Evolutionary conservation across 2,329 filamentous ascomycete genomes (phyloP).

Genomic region (Nannizzia gypsea): DNA sequence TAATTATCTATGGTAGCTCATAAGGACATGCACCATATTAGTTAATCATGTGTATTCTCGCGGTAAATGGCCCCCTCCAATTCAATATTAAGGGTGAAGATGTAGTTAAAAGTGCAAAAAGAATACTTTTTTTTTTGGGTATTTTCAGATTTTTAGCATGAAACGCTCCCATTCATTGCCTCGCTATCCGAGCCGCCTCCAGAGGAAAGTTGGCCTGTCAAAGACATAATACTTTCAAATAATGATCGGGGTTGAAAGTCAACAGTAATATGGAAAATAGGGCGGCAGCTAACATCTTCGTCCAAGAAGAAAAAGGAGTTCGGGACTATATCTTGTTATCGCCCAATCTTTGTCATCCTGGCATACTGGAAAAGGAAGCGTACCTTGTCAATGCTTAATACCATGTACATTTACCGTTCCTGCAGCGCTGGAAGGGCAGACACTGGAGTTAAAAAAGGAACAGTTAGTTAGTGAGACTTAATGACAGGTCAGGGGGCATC

Average conservation of each 20-base stretch:
- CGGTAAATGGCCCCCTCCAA: background rate
- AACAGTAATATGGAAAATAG: no score
- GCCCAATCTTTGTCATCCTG: background rate
- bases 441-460: background rate
- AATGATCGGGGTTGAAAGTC: no score
- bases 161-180: background rate
- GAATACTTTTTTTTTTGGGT: background rate
- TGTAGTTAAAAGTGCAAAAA: no score
- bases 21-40: no score
- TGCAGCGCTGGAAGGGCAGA: background rate
- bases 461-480: background rate
- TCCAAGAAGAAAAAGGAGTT: background rate
- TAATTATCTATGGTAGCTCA: no score
- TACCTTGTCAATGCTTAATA: background rate
- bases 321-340: background rate
- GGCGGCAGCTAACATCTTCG: no score
- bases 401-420: background rate
- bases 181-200: background rate
- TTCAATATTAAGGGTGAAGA: background rate
- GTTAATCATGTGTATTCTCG: no score
- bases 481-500: background rate
- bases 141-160: background rate
- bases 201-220: background rate
- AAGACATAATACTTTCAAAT: background rate
- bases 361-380: background rate